Base-by-base conservation (phyloP, 108 stramenopile genomes). In the Epipyxis sp. region DNA sequence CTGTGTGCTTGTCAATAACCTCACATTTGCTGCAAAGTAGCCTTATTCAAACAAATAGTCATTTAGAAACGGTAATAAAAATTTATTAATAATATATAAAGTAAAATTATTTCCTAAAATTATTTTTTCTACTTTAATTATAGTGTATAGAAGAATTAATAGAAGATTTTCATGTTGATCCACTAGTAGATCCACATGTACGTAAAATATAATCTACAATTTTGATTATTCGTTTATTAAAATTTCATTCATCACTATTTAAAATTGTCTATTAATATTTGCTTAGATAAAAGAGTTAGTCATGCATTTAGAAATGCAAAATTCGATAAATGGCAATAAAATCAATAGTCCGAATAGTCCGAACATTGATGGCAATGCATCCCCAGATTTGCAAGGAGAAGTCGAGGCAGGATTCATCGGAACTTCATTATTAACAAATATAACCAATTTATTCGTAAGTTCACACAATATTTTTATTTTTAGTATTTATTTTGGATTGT, bases 11-110 rank as follows among this genome's bases (percentile, higher is more conserved):
- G 25, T 6, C 61, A 3, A 65, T 65, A 10, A 32, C 34, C 6
- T 65, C 61, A 32, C 61, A 65, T 65, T 65, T 65, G 61, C 61
- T 65, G 61, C 35, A 29, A 29, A 32, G 30, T 10, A 32, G 61
- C 34, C 35, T 65, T 29, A 25, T 65, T 13, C 13, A 3, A 3
- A 32, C 61, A 32, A 65, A 65, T 65, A 16, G 30, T 65, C 61
- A 65, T 65, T n/a, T n/a, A n/a, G n/a, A n/a, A n/a, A n/a, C n/a
- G n/a, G n/a, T n/a, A n/a, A n/a, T n/a, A n/a, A n/a, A n/a, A n/a
- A n/a, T n/a, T n/a, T n/a, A n/a, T n/a, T n/a, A n/a, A n/a, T n/a
- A n/a, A n/a, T n/a, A n/a, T n/a, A n/a, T n/a, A n/a, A n/a, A n/a
- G n/a, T n/a, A n/a, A n/a, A n/a, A n/a, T n/a, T n/a, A n/a, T n/a